Percentiles rank a stretch among this genome's conserved stretches.
Conservation (phyloP, 495 filamentous ascomycete genomes). For the Penicillium silybi region DNA sequence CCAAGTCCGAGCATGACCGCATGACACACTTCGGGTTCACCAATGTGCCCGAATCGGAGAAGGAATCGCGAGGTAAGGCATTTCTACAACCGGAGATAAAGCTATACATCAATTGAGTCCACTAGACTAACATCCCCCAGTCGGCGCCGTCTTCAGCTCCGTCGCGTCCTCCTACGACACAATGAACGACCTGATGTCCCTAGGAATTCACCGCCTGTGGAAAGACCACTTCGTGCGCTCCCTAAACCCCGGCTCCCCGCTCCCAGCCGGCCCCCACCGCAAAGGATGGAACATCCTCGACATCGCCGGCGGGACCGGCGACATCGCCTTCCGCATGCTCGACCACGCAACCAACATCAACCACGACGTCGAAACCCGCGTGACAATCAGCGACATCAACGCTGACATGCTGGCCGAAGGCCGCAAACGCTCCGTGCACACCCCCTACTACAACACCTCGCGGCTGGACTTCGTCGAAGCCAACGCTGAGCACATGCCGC, state of each 20-base stretch:
- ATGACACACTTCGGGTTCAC: constrained; percentile 95
- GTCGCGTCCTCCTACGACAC: constrained; percentile 87
- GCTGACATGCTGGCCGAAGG: constrained; percentile 89
- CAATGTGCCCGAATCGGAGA: constrained; percentile 77
- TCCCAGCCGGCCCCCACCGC: constrained; percentile 30
- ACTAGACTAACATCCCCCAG: constrained; percentile 38
- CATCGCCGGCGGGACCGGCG: constrained; percentile 94
- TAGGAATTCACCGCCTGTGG: constrained; percentile 95
- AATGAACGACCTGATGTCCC: constrained; percentile 99
- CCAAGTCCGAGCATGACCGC: constrained; percentile 43
- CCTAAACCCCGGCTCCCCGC: constrained; percentile 75
- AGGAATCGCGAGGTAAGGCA: constrained; percentile 64
- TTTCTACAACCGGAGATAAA: background rate
- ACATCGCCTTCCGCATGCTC: constrained; percentile 96
- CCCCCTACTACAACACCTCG: constrained; percentile 52
- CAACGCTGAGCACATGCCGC: constrained; percentile 77
- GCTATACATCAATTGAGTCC: background rate
- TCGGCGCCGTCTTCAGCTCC: constrained; percentile 89
- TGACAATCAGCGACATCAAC: constrained; percentile 95
- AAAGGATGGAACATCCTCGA: constrained; percentile 77
- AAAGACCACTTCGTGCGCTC: constrained; percentile 96
- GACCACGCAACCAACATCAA: constrained; percentile 83
- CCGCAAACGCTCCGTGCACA: constrained; percentile 62
- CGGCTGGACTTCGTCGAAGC: constrained; percentile 79
- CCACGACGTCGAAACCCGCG: constrained; percentile 68